Conservation (phyloP, 768 basidiomycete species). For the Phlegmacium glaucopus region DNA sequence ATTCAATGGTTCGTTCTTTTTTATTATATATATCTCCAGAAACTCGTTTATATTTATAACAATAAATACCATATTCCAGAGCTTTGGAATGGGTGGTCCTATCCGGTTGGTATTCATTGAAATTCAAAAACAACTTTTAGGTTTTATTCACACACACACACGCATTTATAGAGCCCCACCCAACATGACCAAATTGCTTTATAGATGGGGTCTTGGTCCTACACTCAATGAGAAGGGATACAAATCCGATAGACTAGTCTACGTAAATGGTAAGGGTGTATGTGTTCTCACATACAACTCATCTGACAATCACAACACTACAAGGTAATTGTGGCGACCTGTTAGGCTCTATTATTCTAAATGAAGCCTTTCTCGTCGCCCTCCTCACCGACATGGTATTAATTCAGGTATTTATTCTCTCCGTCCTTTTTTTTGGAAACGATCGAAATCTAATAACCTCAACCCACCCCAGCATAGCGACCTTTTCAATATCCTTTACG, state of each 20-base stretch:
- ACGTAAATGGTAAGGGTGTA: slow-evolving; percentile 6
- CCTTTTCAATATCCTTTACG: slow-evolving; percentile 42
- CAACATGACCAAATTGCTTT: slow-evolving; percentile 53
- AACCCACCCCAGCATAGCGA: slow-evolving; percentile 50
- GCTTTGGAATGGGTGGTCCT: too few relatives aligned
- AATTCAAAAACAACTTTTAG: too few relatives aligned
- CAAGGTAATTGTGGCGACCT: slow-evolving; percentile 44
- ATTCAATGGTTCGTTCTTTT: too few relatives aligned
- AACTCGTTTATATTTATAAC: too few relatives aligned
- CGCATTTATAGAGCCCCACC: slow-evolving; percentile 37
- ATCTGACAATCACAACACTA: background rate
- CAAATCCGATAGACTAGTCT: slow-evolving; percentile 27
- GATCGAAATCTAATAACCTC: background rate
- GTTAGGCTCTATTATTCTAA: slow-evolving; percentile 43
- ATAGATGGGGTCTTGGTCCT: slow-evolving; percentile 50
- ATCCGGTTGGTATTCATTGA: too few relatives aligned
- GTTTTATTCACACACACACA: background rate
- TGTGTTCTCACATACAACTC: too few relatives aligned
- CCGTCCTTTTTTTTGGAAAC: background rate
- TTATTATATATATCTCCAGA: too few relatives aligned
- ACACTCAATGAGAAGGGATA: slow-evolving; percentile 34
- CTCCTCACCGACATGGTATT: slow-evolving; percentile 39
- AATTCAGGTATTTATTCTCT: slow-evolving; percentile 28
- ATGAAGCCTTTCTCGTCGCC: slow-evolving; percentile 19
- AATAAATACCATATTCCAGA: too few relatives aligned